Evolutionary conservation across 2,329 filamentous ascomycete species (phyloP), one percentile per base, ranked within the genome.

Genomic region (Nigrospora oryzae): DNA sequence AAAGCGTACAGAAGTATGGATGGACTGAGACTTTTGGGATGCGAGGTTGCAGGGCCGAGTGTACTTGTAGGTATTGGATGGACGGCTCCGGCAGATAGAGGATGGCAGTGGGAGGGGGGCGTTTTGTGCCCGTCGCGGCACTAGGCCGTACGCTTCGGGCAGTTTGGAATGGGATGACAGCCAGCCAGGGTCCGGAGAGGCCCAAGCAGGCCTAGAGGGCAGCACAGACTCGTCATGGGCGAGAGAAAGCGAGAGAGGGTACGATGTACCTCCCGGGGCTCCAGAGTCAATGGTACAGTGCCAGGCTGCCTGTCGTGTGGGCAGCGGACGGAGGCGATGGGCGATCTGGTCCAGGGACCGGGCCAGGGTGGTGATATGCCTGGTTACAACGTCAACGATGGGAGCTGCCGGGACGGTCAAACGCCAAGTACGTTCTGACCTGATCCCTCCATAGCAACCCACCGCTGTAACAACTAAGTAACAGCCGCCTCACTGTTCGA

Each of bases 311-410:
- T 33, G 40, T 15, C 23, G 32, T 11, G 40, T 69, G 63, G 69
- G 69, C 71, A 73, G 19, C 33, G 71, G 69, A 65, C 62, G 58
- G 56, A 59, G 57, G 54, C 50, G 52, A 58, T 56, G 58, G 56
- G 55, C 57, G 62, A 64, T 65, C 62, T 64, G 56, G 59, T 57
- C n/a, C 56, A 44, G 43, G 36, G 38, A 37, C 31, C 28, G 33
- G 40, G 34, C 32, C 30, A 31, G 40, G 40, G 30, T 36, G 12
- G n/a, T 42, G 40, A 42, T 42, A 36, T 42, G 33, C 40, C 40
- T 42, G 40, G 39, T 33, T 19, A 19, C 33, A 28, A 36, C 23
- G 15, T 42, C 32, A 42, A 16, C 12, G 28, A 42, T 34, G 32
- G 40, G 35, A 30, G 40, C 33, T 34, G n/a, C 40, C 28, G 17